A percentile compares a stretch with the other conserved stretches of the same genome.
These are phyloP conservation scores for Botrytis paeoniae DNA, from an alignment of 2,329 filamentous ascomycete species.

Conservation along the genomic window DNA sequence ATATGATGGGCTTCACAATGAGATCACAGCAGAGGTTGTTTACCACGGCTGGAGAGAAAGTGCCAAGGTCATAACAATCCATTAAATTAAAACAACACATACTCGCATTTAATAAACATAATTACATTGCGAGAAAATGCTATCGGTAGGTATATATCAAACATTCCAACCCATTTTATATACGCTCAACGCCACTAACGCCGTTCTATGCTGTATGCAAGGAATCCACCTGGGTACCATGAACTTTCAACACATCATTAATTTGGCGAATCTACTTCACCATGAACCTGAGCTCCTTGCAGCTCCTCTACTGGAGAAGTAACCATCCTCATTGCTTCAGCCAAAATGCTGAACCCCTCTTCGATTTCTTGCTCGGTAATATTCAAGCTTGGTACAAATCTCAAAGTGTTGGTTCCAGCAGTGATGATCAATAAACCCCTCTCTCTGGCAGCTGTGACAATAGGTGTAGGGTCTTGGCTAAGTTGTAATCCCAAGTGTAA, in stretches of 20 bases:
- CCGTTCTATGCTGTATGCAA: neutral
- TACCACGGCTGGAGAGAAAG: neutral
- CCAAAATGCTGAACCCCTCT: slow-evolving; percentile 72
- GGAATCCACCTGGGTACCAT: neutral
- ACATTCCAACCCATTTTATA: neutral
- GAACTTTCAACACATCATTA: slow-evolving; percentile 17
- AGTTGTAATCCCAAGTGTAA: slow-evolving; percentile 87
- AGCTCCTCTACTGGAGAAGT: slow-evolving; percentile 22
- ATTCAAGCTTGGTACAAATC: slow-evolving; percentile 85
- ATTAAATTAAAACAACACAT: neutral
- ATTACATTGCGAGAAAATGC: neutral
- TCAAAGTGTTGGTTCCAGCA: slow-evolving; percentile 84
- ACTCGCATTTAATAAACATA: neutral
- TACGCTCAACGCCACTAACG: slow-evolving; percentile 2
- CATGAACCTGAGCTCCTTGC: slow-evolving; percentile 26
- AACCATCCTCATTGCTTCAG: slow-evolving; percentile 53
- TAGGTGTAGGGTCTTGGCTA: slow-evolving; percentile 64
- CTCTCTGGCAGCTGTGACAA: slow-evolving; percentile 84
- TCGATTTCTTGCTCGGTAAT: slow-evolving; percentile 79
- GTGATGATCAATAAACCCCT: slow-evolving; percentile 87
- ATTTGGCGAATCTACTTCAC: slow-evolving; percentile 34
- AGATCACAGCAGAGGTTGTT: neutral
- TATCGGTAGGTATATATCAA: neutral
- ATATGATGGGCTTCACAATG: neutral
- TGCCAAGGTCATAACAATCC: neutral